phyloP scores from a whole-genome alignment of 1,139 yeast genomes.

The Torulaspora pretoriensis region DNA sequence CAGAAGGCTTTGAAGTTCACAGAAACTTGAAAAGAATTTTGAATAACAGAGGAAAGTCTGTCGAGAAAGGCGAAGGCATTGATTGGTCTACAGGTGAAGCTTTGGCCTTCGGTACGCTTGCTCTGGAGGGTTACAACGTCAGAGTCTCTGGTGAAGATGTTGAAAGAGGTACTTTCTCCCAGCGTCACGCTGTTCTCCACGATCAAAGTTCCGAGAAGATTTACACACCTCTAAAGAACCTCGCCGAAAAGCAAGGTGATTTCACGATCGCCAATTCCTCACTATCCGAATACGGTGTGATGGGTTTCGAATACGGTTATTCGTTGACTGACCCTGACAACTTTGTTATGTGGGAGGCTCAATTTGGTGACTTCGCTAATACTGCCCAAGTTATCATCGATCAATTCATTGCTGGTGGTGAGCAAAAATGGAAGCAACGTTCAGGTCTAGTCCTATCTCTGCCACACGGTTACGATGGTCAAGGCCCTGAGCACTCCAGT shows the following conservation, averaged over 20 bases:
- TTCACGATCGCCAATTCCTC: slow-evolving; percentile 94
- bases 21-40: slow-evolving; percentile 94
- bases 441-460: slow-evolving; percentile 91
- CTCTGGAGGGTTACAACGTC: slow-evolving; percentile 90
- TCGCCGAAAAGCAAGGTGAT: slow-evolving; percentile 78
- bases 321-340: slow-evolving; percentile 97
- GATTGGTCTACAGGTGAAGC: slow-evolving; percentile 99
- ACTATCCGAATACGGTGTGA: slow-evolving; percentile 95
- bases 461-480: slow-evolving; percentile 99
- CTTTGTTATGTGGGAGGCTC: slow-evolving; percentile 98
- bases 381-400: slow-evolving; percentile 97
- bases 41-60: slow-evolving; percentile 78
- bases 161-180: slow-evolving; percentile 99
- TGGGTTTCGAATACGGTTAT: slow-evolving; percentile 99
- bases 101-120: slow-evolving; percentile 89
- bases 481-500: slow-evolving; percentile 99
- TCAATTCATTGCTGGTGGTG: slow-evolving; percentile 96
- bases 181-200: slow-evolving; percentile 97
- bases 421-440: slow-evolving; percentile 98
- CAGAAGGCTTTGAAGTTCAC: slow-evolving; percentile 86
- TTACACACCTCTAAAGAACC: slow-evolving; percentile 78
- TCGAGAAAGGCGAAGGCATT: slow-evolving; percentile 86
- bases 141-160: slow-evolving; percentile 99
- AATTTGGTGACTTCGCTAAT: slow-evolving; percentile 99
- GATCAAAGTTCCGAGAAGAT: slow-evolving; percentile 85